Conservation (phyloP, 2,329 filamentous ascomycete species). For the Hirsutella thompsonii region DNA sequence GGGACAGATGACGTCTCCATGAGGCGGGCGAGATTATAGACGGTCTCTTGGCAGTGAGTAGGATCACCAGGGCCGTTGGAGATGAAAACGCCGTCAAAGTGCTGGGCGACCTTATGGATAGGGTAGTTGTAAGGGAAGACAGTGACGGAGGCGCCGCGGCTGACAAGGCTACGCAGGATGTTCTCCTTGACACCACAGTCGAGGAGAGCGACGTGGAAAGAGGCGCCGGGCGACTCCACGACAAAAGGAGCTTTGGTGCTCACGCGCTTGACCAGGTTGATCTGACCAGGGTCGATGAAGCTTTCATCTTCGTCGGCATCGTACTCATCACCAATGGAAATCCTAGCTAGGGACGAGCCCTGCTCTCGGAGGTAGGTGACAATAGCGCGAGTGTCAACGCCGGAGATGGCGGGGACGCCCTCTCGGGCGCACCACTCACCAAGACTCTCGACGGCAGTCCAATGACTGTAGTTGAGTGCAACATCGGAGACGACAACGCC, state of each 20-base stretch:
- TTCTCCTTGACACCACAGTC: conserved; percentile 99
- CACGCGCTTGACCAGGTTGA: conserved; percentile 91
- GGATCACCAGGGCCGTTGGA: conserved; percentile 97
- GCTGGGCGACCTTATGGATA: conserved; percentile 93
- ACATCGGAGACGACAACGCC: conserved; percentile 94
- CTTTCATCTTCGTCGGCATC: conserved; percentile 97
- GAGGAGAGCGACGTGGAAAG: conserved; percentile 84
- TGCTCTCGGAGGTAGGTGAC: conserved; percentile 93
- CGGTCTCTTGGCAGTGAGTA: conserved; percentile 88
- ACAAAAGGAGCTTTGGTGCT: conserved; percentile 98
- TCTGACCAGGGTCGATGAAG: conserved; percentile 87
- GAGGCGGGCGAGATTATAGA: conserved; percentile 80
- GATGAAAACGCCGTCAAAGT: conserved; percentile 98
- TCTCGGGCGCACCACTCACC: conserved; percentile 92
- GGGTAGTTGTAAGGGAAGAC: conserved; percentile 95
- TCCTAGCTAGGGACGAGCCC: conserved; percentile 88
- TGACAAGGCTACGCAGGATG: conserved; percentile 88
- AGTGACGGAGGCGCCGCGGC: conserved; percentile 81
- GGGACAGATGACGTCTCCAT: conserved; percentile 87
- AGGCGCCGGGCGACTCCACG: conserved; percentile 69
- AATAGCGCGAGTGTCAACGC: conserved; percentile 92
- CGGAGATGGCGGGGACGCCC: conserved; percentile 89
- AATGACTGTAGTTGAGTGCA: conserved; percentile 89
- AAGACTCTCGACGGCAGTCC: conserved; percentile 93
- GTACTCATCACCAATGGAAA: conserved; percentile 93